Evolutionary conservation across 2,329 filamentous ascomycete genomes (phyloP), one percentile per base, ranked within the genome.

Genomic region (Clonostachys rhizophaga): DNA sequence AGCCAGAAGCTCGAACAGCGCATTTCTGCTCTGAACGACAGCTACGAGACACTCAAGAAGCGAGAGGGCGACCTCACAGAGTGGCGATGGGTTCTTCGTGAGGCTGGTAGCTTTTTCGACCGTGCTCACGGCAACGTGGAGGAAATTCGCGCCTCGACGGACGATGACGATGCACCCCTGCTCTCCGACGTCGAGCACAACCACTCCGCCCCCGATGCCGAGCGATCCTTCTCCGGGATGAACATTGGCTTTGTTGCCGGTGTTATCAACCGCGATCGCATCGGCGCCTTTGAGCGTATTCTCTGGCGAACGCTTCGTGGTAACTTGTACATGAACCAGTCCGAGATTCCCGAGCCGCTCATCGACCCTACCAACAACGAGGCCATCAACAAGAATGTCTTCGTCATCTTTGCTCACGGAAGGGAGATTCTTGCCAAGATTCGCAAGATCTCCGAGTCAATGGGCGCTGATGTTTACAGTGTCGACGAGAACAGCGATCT

Each of bases 311-410:
- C 95, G 1, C 82, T 99, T 40, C 90, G 94, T 66, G 94, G 94
- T 60, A 99, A 99, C 69, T 75, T 99, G 53, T 99, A 97, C 78
- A 99, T 99, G 94, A 99, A 99, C 71, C 95, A 99, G 75, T 92
- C 92, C 39, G 94, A 99, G 76, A 99, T 99, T 52, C 86, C 91
- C 8, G 92, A 99, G 66, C 84, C 89, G 36, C 86, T 99, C 57
- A 78, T 96, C 64, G 89, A 99, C 66, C 92, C 94, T 14, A 80
- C 87, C 63, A 96, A 83, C 72, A 96, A 97, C 65, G 92, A 97
- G 70, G 78, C 89, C 54, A 79, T 95, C 58, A 84, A 87, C 75
- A 99, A 99, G 83, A 99, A 96, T 58, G 94, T 99, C 47, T 99
- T 99, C 62, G 92, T 99, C 62, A 99, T 99, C 67, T 99, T 99